Evolutionary conservation across 2,329 filamentous ascomycete genomes (phyloP).

Genomic region (Grosmannia serpens): DNA sequence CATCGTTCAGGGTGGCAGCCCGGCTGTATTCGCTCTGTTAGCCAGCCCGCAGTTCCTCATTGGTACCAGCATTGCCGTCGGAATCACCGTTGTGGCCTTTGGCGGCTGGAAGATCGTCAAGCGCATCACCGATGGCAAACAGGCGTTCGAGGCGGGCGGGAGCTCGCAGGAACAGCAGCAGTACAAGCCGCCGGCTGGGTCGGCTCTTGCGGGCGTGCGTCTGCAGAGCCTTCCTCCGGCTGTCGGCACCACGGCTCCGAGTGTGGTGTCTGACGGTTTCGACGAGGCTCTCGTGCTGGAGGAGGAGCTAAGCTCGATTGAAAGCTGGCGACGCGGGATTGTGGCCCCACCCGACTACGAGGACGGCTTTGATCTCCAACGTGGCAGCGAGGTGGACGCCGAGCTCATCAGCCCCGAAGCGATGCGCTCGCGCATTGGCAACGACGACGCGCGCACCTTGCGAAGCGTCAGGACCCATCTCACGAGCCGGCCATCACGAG

Average conservation of each 20-base stretch:
- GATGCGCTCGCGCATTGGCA: conserved; percentile 29
- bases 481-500: conserved; percentile 15
- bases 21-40: conserved; percentile 75
- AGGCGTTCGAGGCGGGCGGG: neutral
- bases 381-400: conserved; percentile 25
- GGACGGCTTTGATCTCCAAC: conserved; percentile 17
- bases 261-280: conserved; percentile 16
- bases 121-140: conserved; percentile 47
- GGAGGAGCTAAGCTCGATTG: conserved; percentile 46
- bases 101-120: conserved; percentile 98
- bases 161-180: neutral
- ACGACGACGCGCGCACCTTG: conserved; percentile 17
- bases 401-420: conserved; percentile 48
- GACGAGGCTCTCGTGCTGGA: conserved; percentile 48
- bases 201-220: neutral
- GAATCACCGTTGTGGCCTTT: conserved; percentile 90
- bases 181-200: no score
- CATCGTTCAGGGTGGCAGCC: conserved; percentile 68
- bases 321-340: conserved; percentile 48
- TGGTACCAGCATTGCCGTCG: conserved; percentile 75
- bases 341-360: conserved; percentile 29
- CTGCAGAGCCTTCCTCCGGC: neutral
- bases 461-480: conserved; percentile 19
- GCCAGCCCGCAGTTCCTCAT: conserved; percentile 91
- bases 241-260: conserved; percentile 13